Conservation (phyloP, 2,329 filamentous ascomycete genomes). For the Pseudocercospora vitis region DNA sequence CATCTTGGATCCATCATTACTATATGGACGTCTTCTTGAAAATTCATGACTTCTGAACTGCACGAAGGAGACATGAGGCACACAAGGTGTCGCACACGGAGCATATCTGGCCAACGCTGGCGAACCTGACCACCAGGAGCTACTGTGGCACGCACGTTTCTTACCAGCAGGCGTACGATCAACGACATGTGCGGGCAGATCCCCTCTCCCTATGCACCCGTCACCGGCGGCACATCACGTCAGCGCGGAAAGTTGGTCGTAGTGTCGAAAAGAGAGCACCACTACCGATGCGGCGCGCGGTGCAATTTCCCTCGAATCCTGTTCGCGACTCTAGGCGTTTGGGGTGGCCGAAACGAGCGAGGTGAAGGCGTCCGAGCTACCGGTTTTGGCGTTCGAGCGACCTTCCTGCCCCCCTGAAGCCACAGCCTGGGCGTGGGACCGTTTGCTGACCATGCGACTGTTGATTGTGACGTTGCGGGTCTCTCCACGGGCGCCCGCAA, state of each 20-base stretch:
- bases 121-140: no score
- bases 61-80: no score
- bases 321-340: neutral
- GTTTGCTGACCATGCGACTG: slow-evolving; percentile 5
- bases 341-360: slow-evolving; percentile 2
- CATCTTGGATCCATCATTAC: no score
- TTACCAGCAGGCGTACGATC: no score
- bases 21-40: no score
- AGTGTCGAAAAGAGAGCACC: neutral
- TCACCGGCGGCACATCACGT: no score
- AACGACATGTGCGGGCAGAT: no score
- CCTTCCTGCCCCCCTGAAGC: no score
- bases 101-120: neutral
- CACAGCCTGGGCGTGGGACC: neutral
- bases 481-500: slow-evolving; percentile 3
- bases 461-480: neutral
- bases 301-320: slow-evolving; percentile 5
- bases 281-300: neutral
- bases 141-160: neutral
- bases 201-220: no score
- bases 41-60: no score
- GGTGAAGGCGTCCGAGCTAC: neutral
- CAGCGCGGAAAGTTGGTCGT: no score
- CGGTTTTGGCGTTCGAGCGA: slow-evolving; percentile 1
- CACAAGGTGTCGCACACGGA: neutral